A percentile compares a stretch with the other conserved stretches of the same genome.
Evolutionary conservation across 2,329 filamentous ascomycete genomes (phyloP).

Genomic region (Aspergillus tubingensis): DNA sequence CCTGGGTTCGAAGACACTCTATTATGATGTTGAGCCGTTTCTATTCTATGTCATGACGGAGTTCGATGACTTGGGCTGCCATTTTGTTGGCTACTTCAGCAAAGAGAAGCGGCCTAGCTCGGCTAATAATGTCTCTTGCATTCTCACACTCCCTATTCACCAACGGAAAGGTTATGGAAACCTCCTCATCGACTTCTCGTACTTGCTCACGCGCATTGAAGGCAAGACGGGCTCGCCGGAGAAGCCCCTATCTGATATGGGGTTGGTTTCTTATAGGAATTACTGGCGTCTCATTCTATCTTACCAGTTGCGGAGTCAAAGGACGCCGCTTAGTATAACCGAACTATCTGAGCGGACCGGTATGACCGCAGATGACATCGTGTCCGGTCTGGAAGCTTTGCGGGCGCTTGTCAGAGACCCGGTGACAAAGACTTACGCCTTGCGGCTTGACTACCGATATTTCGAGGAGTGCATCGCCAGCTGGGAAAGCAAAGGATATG

Average conservation of each 20-base stretch:
- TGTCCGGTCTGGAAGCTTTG: slow-evolving; percentile 87
- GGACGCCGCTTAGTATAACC: slow-evolving; percentile 56
- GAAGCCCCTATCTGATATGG: slow-evolving; percentile 97
- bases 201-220: slow-evolving; percentile 89
- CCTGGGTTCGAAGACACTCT: slow-evolving; percentile 94
- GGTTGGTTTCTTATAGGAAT: slow-evolving; percentile 92
- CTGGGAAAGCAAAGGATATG: slow-evolving; percentile 86
- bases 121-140: slow-evolving; percentile 97
- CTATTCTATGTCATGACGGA: slow-evolving; percentile 98
- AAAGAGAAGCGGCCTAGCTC: slow-evolving; percentile 96
- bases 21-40: slow-evolving; percentile 99
- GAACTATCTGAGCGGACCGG: slow-evolving; percentile 78
- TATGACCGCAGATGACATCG: slow-evolving; percentile 94
- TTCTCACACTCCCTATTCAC: slow-evolving; percentile 91
- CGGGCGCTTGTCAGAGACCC: slow-evolving; percentile 88
- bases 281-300: slow-evolving; percentile 94
- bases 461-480: slow-evolving; percentile 85
- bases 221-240: slow-evolving; percentile 93
- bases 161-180: slow-evolving; percentile 97
- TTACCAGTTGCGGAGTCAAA: slow-evolving; percentile 72
- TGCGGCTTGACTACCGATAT: slow-evolving; percentile 81
- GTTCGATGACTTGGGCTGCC: slow-evolving; percentile 83
- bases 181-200: slow-evolving; percentile 96
- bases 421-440: slow-evolving; percentile 81
- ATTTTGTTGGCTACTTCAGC: slow-evolving; percentile 99